Conservation (phyloP, 805 yeast species). For the Cyberlindnera suaveolens region DNA sequence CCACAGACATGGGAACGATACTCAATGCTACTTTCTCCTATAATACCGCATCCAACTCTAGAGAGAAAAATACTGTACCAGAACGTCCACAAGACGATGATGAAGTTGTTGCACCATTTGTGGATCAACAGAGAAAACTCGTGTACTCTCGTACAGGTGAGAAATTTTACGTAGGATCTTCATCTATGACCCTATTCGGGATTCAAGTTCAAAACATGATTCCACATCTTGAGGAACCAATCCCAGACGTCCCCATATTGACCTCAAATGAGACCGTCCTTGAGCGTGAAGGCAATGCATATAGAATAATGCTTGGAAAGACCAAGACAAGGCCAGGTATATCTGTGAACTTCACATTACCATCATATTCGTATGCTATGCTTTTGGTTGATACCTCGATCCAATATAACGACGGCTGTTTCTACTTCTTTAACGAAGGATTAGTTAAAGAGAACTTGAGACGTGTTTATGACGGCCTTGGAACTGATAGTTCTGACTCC, state of each 20-base stretch:
- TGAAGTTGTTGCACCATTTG: conserved; percentile 60
- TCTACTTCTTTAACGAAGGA: conserved; percentile 81
- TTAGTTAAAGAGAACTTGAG: conserved; percentile 60
- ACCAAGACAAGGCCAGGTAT: conserved; percentile 64
- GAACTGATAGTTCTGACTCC: conserved; percentile 37
- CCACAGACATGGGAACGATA: conserved; percentile 19
- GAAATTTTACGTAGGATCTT: conserved; percentile 69
- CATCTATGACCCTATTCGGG: conserved; percentile 79
- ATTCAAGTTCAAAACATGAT: conserved; percentile 67
- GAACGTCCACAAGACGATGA: background rate
- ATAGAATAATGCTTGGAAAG: conserved; percentile 60
- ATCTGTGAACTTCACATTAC: conserved; percentile 64
- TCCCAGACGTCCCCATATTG: conserved; percentile 12
- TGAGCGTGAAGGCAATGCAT: conserved; percentile 74
- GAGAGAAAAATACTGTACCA: conserved; percentile 3
- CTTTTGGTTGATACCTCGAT: conserved; percentile 68
- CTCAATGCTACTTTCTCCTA: conserved; percentile 22
- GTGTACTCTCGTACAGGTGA: conserved; percentile 74
- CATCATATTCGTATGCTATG: conserved; percentile 73
- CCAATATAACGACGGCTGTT: conserved; percentile 78
- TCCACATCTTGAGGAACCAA: conserved; percentile 13
- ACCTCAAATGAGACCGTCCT: conserved; percentile 45
- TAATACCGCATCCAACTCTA: conserved; percentile 21
- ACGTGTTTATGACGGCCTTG: conserved; percentile 47
- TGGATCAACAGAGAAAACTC: conserved; percentile 65